These are phyloP conservation scores for Wickerhamomyces bovis DNA, from an alignment of 805 yeast genomes.

Conservation along the genomic window DNA sequence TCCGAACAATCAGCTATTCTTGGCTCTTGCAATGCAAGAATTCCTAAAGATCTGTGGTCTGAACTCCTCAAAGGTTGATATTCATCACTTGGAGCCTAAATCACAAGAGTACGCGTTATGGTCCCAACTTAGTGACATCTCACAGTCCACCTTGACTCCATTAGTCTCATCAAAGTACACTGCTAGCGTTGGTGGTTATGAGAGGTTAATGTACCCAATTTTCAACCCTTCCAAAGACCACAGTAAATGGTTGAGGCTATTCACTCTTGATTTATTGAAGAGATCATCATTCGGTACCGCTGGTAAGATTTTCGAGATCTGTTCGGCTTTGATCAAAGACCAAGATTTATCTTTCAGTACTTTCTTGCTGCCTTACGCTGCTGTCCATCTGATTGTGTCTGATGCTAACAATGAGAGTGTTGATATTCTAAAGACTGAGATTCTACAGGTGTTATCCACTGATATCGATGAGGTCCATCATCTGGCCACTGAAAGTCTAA, in stretches of 20 bases:
- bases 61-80: constrained; percentile 28
- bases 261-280: constrained; percentile 62
- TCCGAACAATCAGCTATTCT: constrained; percentile 74
- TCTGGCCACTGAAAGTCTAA: constrained; percentile 53
- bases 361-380: constrained; percentile 71
- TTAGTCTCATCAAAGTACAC: constrained; percentile 65
- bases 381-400: constrained; percentile 54
- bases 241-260: constrained; percentile 64
- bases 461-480: constrained; percentile 40
- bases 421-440: constrained; percentile 49
- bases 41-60: constrained; percentile 59
- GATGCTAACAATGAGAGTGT: constrained; percentile 33
- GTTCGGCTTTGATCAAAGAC: constrained; percentile 58
- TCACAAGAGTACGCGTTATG: constrained; percentile 39
- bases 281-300: constrained; percentile 23
- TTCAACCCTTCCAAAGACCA: constrained; percentile 50
- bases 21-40: constrained; percentile 88
- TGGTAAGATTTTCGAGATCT: constrained; percentile 50
- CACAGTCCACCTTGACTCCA: constrained; percentile 72
- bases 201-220: constrained; percentile 54
- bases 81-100: constrained; percentile 18
- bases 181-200: constrained; percentile 41
- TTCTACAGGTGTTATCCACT: constrained; percentile 48
- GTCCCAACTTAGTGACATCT: constrained; percentile 56
- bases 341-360: constrained; percentile 66